Conservation (phyloP, 495 filamentous ascomycete species). For the Lasiosphaeria miniovina region DNA sequence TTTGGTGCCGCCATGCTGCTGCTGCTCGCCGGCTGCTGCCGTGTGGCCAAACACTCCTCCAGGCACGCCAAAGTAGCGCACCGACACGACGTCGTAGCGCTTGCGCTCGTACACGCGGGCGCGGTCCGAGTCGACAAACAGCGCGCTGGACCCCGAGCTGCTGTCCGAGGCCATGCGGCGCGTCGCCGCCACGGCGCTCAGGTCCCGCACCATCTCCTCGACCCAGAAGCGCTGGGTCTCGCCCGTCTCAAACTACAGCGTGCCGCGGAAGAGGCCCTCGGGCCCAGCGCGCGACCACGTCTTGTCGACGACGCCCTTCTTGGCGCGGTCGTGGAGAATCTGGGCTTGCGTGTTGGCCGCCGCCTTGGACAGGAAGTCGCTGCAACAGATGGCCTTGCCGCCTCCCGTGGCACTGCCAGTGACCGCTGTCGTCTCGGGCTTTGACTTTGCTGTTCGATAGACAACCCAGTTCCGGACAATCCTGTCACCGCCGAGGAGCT, state of each 20-base stretch:
- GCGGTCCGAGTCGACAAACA: constrained; percentile 6
- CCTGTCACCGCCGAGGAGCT: not conserved
- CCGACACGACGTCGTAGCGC: constrained; percentile 21
- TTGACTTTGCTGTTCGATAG: constrained; percentile 2
- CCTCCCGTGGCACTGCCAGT: no score
- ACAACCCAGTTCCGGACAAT: constrained; percentile 3
- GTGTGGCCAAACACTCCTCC: not conserved
- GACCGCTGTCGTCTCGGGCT: not conserved
- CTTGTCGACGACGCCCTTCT: constrained; percentile 4
- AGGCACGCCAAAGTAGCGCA: not conserved
- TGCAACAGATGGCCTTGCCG: not conserved
- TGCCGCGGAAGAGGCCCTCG: not conserved
- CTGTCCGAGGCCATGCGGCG: not conserved
- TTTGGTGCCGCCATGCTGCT: constrained; percentile 1
- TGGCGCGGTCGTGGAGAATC: not conserved
- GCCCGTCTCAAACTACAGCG: not conserved
- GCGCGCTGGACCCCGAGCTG: not conserved
- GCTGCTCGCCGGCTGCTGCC: not conserved
- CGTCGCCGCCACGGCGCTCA: not conserved
- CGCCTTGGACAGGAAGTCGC: not conserved
- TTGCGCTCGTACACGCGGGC: constrained; percentile 9
- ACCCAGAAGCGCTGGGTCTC: constrained; percentile 9
- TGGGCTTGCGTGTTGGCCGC: not conserved
- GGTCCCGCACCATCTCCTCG: constrained; percentile 3
- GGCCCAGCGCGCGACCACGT: not conserved